Conservation (phyloP, 441 rosid genomes). For the Brassica hybrid region DNA sequence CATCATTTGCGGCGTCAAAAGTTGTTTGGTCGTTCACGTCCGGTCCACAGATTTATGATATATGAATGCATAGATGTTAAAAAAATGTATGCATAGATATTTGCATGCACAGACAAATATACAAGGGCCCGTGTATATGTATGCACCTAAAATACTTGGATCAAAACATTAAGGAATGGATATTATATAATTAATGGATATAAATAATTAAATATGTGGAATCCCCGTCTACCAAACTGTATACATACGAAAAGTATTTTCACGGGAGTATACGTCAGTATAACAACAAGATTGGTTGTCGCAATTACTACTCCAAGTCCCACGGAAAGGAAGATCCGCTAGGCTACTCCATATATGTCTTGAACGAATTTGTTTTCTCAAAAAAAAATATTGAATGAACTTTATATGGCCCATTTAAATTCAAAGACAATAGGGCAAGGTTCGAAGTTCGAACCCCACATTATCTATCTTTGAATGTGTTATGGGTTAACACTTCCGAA, state of each 20-base stretch:
- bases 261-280: conserved; percentile 9
- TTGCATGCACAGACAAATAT: conserved; percentile 2
- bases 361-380: neutral
- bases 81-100: neutral
- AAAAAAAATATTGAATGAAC: neutral
- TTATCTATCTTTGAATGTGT: conserved; percentile 13
- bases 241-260: conserved; percentile 18
- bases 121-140: neutral
- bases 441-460: neutral
- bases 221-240: conserved; percentile 8
- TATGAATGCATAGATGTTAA: neutral
- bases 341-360: neutral
- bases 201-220: neutral
- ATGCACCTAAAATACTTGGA: conserved; percentile 12
- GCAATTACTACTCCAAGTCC: conserved; percentile 33
- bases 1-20: conserved; percentile 42
- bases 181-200: neutral
- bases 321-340: conserved; percentile 16
- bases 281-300: conserved; percentile 22
- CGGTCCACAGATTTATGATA: conserved; percentile 35
- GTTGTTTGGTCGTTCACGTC: conserved; percentile 33
- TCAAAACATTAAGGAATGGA: conserved; percentile 6
- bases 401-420: conserved; percentile 11
- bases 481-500: neutral
- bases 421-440: neutral